Conservation (phyloP, 345 rosid species). For the Isatis tinctoria region DNA sequence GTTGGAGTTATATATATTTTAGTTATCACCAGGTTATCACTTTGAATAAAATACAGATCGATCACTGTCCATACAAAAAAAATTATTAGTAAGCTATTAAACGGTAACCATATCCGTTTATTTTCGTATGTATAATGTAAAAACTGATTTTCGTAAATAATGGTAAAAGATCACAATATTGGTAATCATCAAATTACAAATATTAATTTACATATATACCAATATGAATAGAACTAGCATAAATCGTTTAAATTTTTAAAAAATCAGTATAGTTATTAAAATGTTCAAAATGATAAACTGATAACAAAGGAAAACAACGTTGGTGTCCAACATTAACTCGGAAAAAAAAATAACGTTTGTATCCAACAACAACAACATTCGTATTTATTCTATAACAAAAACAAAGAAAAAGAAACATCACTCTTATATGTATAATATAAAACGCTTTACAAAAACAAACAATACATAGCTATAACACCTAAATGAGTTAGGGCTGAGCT, state of each 20-base stretch:
- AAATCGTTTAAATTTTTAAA: neutral
- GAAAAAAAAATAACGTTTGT: neutral
- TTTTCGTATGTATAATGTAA: neutral
- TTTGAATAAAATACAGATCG: neutral
- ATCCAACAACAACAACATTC: neutral
- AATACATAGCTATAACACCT: neutral
- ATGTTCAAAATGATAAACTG: neutral
- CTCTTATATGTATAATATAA: neutral
- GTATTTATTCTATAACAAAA: neutral
- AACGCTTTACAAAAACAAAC: neutral
- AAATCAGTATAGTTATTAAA: neutral
- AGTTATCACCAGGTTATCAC: too few relatives aligned
- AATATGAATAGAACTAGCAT: neutral
- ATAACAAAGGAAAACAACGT: neutral
- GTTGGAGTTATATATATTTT: neutral
- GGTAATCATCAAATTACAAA: neutral
- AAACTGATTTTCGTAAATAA: neutral
- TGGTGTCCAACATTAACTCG: neutral
- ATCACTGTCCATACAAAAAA: neutral
- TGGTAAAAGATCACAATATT: neutral
- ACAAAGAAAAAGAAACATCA: neutral
- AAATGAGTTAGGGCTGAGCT: slow-evolving; percentile 37
- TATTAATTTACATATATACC: neutral
- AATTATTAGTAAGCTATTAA: neutral
- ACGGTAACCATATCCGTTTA: neutral